Evolutionary conservation across 1,284 basidiomycete genomes (phyloP).

Genomic region (Pascua sp.): DNA sequence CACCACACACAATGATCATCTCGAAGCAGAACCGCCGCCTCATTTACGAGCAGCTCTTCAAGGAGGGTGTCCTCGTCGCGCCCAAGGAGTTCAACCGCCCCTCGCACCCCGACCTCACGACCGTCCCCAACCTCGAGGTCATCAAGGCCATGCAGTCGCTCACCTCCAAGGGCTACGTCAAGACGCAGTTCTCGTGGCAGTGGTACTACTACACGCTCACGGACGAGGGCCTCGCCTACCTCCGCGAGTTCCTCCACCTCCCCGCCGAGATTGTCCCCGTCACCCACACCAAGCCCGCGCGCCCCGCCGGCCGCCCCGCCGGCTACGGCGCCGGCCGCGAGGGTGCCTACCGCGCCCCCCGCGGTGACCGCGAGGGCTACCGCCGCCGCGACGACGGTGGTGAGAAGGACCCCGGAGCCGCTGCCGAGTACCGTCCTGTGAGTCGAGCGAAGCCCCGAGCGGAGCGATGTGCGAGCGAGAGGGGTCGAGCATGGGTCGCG

Average conservation of each 20-base stretch:
- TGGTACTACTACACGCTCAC: constrained; percentile 94
- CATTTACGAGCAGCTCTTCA: constrained; percentile 98
- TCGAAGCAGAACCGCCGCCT: constrained; percentile 47
- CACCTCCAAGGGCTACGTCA: constrained; percentile 91
- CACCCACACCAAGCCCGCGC: constrained; percentile 87
- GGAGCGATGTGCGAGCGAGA: not conserved
- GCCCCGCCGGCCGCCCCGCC: constrained; percentile 63
- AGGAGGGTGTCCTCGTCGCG: constrained; percentile 98
- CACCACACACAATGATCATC: constrained; percentile 41
- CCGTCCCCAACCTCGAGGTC: constrained; percentile 95
- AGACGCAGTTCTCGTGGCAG: constrained; percentile 97
- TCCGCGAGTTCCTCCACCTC: constrained; percentile 91
- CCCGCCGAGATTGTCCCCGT: constrained; percentile 89
- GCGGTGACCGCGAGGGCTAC: constrained; percentile 72
- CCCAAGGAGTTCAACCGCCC: constrained; percentile 98
- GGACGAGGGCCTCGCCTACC: constrained; percentile 89
- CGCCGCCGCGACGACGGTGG: constrained; percentile 57
- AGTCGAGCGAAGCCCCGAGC: not conserved
- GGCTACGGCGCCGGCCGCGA: constrained; percentile 58
- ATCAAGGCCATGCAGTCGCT: constrained; percentile 99
- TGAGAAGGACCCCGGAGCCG: constrained; percentile 64
- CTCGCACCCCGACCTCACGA: constrained; percentile 89
- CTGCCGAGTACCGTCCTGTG: constrained; percentile 68
- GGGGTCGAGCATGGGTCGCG: not conserved
- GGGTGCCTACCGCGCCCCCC: constrained; percentile 73